phyloP scores from a whole-genome alignment of 495 filamentous ascomycete species.

The Xylaria sp. region DNA sequence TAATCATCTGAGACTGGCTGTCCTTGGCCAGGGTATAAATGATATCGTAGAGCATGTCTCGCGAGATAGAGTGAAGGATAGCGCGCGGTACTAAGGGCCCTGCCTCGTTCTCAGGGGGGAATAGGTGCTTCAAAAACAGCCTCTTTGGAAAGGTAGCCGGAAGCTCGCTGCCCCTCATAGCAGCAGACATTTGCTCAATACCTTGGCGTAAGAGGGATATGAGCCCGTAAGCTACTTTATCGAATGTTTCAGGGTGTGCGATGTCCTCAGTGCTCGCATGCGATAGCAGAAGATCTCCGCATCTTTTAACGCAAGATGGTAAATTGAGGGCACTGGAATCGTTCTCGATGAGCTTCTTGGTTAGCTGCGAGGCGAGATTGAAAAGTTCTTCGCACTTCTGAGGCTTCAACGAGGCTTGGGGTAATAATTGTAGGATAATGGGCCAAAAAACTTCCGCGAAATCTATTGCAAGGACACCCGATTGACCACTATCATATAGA shows the following conservation, averaged over 20 bases:
- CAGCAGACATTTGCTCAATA: slow-evolving; percentile 29
- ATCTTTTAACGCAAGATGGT: slow-evolving; percentile 56
- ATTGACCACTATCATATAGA: slow-evolving; percentile 19
- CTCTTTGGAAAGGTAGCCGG: slow-evolving; percentile 55
- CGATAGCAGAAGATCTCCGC: slow-evolving; percentile 61
- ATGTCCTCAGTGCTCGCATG: slow-evolving; percentile 55
- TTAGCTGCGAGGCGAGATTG: slow-evolving; percentile 52
- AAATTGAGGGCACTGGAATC: slow-evolving; percentile 59
- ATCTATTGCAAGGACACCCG: slow-evolving; percentile 36
- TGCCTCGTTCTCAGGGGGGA: slow-evolving; percentile 60
- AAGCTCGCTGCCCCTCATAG: slow-evolving; percentile 26
- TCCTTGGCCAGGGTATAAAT: slow-evolving; percentile 65
- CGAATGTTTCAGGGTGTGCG: slow-evolving; percentile 57
- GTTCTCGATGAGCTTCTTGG: slow-evolving; percentile 61
- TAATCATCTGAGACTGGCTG: slow-evolving; percentile 54
- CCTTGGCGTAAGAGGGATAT: slow-evolving; percentile 49
- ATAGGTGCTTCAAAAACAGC: slow-evolving; percentile 73
- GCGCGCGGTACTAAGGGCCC: slow-evolving; percentile 39
- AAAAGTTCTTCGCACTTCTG: slow-evolving; percentile 54
- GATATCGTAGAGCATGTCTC: slow-evolving; percentile 69
- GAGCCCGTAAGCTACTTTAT: slow-evolving; percentile 56
- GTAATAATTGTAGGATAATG: slow-evolving; percentile 50
- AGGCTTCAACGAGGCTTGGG: slow-evolving; percentile 43
- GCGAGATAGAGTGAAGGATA: slow-evolving; percentile 62
- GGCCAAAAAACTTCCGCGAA: slow-evolving; percentile 59